Evolutionary conservation across 2,329 filamentous ascomycete species (phyloP), one percentile per base, ranked within the genome.

Genomic region (Botrytis sinoallii): DNA sequence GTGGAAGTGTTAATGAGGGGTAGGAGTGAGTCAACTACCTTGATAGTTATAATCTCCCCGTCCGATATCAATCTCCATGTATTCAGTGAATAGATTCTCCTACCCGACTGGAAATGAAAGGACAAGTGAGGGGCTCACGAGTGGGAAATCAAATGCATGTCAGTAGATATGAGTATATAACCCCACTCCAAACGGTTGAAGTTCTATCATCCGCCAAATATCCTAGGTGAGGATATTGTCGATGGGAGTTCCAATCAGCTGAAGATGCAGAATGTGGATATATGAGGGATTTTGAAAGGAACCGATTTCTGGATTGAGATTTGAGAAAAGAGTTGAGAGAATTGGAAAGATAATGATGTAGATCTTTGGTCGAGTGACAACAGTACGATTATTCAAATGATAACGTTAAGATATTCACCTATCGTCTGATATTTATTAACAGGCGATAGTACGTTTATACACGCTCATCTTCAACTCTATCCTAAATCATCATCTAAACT

Each of bases 161-260:
- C 44, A 46, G 20, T 22, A 22, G 20, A 46, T 3, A 22, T 22
- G 42, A 46, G 18, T 48, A 48, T 48, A 25, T 52, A 52, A 52
- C 48, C 14, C 48, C 22, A 52, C 25, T n/a, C 4, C 22, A n/a
- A 52, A 25, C 48, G 0, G 10, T 2, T n/a, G 0, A 10, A 25
- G 25, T 52, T 52, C 48, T 52, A n/a, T 2, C 48, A 25, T 52
- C 22, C 48, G 48, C 48, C 6, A 25, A n/a, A 52, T n/a, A 18
- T 42, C 42, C 4, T 48, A 0, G 44, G 46, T 1, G 9, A 25
- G 1, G 25, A 12, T 0, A 25, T 48, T 3, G 9, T 48, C 0
- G 7, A 22, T 22, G 20, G 9, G 46, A 48, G 46, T 48, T 48
- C 20, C 20, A 25, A 48, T 12, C 9, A 48, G 46, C 9, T 10